Evolutionary conservation across 2,329 filamentous ascomycete genomes (phyloP).

Genomic region (Xylaria arbuscula): DNA sequence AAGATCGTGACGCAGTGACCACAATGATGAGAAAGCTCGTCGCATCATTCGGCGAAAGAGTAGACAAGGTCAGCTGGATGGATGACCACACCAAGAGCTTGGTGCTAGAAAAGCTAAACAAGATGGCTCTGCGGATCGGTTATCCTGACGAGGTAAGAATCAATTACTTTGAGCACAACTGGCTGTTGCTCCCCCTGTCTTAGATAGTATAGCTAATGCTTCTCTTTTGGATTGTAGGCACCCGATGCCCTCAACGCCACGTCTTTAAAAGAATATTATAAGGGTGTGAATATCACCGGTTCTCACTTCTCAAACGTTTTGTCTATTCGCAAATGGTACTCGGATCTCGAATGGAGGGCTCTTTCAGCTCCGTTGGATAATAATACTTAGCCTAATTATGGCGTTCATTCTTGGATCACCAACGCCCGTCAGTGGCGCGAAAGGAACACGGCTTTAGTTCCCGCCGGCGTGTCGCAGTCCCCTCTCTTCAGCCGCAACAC

Average conservation of each 20-base stretch:
- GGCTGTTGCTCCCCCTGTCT: not conserved
- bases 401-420: conserved; percentile 61
- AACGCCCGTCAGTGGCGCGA: conserved; percentile 74
- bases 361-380: conserved; percentile 70
- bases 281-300: conserved; percentile 60
- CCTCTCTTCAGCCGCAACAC: conserved; percentile 65
- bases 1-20: conserved; percentile 9
- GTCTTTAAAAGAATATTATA: conserved; percentile 62
- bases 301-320: conserved; percentile 69
- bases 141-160: conserved; percentile 58
- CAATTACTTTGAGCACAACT: not conserved
- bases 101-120: conserved; percentile 72
- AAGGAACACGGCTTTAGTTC: conserved; percentile 76
- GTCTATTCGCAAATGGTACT: conserved; percentile 60
- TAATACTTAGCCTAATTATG: conserved; percentile 68
- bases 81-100: conserved; percentile 68
- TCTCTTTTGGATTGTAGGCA: conserved; percentile 50
- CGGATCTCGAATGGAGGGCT: conserved; percentile 47
- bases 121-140: conserved; percentile 75
- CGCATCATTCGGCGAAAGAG: conserved; percentile 53
- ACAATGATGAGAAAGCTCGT: conserved; percentile 7
- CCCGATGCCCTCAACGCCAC: conserved; percentile 61
- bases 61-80: conserved; percentile 72
- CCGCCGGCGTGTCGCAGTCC: conserved; percentile 75
- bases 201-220: not conserved